These are phyloP conservation scores for Lentinula edodes DNA, from an alignment of 768 basidiomycete species.

Conservation along the genomic window DNA sequence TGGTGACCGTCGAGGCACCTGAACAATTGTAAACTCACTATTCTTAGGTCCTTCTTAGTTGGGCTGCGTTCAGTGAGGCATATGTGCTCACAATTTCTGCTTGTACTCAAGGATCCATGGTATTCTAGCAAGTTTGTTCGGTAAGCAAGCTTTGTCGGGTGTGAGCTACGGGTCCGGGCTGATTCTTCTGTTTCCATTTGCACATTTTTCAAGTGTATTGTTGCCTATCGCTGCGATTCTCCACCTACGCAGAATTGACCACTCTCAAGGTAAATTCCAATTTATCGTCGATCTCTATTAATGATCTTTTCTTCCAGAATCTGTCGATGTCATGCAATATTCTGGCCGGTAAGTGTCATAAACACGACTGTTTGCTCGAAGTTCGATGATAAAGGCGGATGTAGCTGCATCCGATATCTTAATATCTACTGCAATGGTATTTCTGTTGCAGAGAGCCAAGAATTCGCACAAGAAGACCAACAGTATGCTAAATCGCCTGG, in stretches of 20 bases:
- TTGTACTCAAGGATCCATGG: background rate
- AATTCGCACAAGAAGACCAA: slow-evolving; percentile 7
- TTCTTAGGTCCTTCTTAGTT: background rate
- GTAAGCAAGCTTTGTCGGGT: background rate
- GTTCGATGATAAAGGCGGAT: background rate
- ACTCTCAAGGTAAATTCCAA: background rate
- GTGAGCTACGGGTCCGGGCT: background rate
- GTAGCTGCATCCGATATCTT: slow-evolving; percentile 8
- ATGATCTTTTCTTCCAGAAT: background rate
- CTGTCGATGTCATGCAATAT: slow-evolving; percentile 12
- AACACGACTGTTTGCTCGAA: background rate
- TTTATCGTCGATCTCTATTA: background rate
- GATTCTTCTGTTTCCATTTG: background rate
- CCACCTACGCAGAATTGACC: background rate
- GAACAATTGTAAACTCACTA: too few relatives aligned
- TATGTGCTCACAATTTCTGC: background rate
- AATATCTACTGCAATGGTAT: slow-evolving; percentile 8
- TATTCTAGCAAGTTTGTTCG: background rate
- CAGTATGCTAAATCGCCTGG: slow-evolving; percentile 12
- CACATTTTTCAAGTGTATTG: background rate
- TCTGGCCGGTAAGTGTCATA: background rate
- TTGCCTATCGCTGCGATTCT: background rate
- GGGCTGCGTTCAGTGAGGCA: background rate
- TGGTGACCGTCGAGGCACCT: background rate
- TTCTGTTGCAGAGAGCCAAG: slow-evolving; percentile 9